Conservation (phyloP, 257 asterid species). For the Forsythia suspensa region DNA sequence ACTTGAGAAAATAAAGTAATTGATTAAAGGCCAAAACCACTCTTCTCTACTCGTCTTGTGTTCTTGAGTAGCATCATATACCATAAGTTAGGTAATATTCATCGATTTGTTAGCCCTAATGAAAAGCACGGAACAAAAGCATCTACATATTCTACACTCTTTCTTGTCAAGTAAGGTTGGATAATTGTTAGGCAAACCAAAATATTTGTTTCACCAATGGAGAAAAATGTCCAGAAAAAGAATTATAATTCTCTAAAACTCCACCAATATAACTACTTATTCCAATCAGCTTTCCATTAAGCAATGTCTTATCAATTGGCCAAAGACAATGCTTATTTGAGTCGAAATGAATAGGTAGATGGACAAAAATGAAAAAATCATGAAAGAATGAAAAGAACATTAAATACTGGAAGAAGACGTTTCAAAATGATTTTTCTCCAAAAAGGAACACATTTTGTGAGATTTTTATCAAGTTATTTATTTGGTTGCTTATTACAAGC, state of each 20-base stretch:
- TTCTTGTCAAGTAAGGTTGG: background rate
- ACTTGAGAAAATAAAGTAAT: background rate
- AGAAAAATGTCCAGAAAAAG: conserved; percentile 21
- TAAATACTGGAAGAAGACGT: conserved; percentile 33
- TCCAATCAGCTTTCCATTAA: conserved; percentile 33
- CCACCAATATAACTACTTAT: conserved; percentile 31
- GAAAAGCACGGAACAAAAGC: background rate
- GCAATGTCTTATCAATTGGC: conserved; percentile 41
- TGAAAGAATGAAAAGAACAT: conserved; percentile 30
- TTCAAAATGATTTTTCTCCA: conserved; percentile 26
- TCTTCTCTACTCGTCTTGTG: no score
- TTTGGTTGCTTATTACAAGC: conserved; percentile 28
- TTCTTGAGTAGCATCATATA: no score
- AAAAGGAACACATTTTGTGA: conserved; percentile 21
- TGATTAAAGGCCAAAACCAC: background rate
- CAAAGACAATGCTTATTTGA: conserved; percentile 30
- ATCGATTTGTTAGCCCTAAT: background rate
- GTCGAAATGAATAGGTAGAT: conserved; percentile 22
- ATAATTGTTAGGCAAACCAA: conserved; percentile 20
- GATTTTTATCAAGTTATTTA: conserved; percentile 31
- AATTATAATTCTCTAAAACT: conserved; percentile 37
- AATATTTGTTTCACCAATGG: conserved; percentile 21
- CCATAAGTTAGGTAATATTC: background rate
- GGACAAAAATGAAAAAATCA: conserved; percentile 25
- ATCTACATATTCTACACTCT: background rate